These are phyloP conservation scores for Castanea mollissima DNA, from an alignment of 306 rosid species.

Conservation along the genomic window DNA sequence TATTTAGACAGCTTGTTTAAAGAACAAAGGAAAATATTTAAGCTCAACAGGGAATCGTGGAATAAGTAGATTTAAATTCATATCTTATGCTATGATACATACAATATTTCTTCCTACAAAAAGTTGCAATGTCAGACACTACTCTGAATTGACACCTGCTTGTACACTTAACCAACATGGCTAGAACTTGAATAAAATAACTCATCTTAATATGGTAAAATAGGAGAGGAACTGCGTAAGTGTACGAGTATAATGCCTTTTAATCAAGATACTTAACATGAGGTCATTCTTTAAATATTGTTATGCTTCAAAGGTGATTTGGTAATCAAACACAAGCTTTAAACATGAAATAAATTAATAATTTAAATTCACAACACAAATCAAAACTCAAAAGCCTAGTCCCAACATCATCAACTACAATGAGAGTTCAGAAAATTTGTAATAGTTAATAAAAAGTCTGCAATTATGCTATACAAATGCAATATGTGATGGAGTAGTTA, in stretches of 20 bases:
- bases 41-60: background rate
- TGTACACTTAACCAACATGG: background rate
- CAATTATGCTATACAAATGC: background rate
- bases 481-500: constrained; percentile 34
- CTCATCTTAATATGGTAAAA: background rate
- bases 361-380: background rate
- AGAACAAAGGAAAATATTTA: background rate
- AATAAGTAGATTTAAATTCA: background rate
- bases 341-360: background rate
- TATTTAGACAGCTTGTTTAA: background rate
- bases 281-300: background rate
- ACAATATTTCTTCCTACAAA: background rate
- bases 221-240: background rate
- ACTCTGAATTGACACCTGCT: background rate
- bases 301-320: background rate
- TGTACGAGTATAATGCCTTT: background rate
- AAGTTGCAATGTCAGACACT: background rate
- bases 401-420: background rate
- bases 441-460: background rate
- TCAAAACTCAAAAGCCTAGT: background rate
- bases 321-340: background rate
- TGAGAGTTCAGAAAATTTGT: background rate
- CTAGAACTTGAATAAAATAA: background rate
- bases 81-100: background rate
- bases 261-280: background rate